Evolutionary conservation across 2,329 filamentous ascomycete genomes (phyloP).

Genomic region (Rutstroemia sp.): DNA sequence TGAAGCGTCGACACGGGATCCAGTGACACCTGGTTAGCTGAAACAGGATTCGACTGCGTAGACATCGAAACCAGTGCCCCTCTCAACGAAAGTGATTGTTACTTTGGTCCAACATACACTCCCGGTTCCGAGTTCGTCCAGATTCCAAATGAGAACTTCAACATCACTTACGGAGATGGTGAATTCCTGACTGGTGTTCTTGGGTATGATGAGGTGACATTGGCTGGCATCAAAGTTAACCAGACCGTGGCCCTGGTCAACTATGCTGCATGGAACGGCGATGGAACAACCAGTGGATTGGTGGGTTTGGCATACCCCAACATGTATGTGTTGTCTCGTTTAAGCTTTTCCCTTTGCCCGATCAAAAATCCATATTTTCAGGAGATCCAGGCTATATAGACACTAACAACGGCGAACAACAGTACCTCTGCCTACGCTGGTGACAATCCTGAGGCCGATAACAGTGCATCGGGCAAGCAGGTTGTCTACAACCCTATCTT

Average conservation of each 20-base stretch:
- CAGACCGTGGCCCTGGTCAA: slow-evolving; percentile 41
- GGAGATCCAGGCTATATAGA: no score
- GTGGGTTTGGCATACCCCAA: slow-evolving; percentile 43
- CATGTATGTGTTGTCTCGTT: slow-evolving; percentile 21
- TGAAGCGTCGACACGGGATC: slow-evolving; percentile 40
- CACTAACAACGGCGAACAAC: background rate
- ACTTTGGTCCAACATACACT: slow-evolving; percentile 13
- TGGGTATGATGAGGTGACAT: slow-evolving; percentile 34
- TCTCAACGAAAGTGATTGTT: slow-evolving; percentile 7
- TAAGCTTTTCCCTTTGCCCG: background rate
- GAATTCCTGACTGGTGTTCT: slow-evolving; percentile 34
- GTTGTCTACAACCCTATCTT: slow-evolving; percentile 41
- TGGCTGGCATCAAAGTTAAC: slow-evolving; percentile 39
- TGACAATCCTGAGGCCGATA: no score
- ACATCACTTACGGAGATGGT: slow-evolving; percentile 37
- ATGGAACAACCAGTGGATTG: slow-evolving; percentile 39
- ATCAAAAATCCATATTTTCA: background rate
- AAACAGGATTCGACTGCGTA: slow-evolving; percentile 31
- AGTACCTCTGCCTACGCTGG: slow-evolving; percentile 24
- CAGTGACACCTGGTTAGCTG: slow-evolving; percentile 39
- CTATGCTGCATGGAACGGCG: slow-evolving; percentile 35
- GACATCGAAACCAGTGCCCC: slow-evolving; percentile 19
- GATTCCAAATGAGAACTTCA: slow-evolving; percentile 35
- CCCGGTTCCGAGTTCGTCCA: slow-evolving; percentile 29
- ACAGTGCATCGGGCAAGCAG: slow-evolving; percentile 9